These are phyloP conservation scores for Tetrapyrgos nigripes DNA, from an alignment of 1,284 basidiomycete genomes.

Conservation along the genomic window DNA sequence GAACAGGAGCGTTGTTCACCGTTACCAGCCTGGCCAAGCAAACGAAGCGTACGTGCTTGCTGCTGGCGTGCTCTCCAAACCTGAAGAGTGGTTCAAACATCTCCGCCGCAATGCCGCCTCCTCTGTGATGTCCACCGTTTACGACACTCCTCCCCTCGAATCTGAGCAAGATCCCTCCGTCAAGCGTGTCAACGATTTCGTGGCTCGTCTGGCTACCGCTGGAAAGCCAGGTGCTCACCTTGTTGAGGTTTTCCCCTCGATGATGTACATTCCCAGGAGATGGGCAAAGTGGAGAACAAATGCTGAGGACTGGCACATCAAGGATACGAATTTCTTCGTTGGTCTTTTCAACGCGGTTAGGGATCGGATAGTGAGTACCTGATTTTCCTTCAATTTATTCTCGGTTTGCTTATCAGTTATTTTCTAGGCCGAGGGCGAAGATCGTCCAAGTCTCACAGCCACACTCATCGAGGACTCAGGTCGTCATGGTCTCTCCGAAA, in stretches of 20 bases:
- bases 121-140: slow-evolving; percentile 5
- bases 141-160: slow-evolving; percentile 6
- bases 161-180: slow-evolving; percentile 8
- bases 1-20: not conserved
- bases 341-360: slow-evolving; percentile 18
- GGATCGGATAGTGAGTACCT: slow-evolving; percentile 14
- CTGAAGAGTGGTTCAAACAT: not conserved
- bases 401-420: not conserved
- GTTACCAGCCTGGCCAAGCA: not conserved
- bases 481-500: slow-evolving; percentile 16
- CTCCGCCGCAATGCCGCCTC: not conserved
- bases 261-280: slow-evolving; percentile 9
- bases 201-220: not conserved
- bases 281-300: slow-evolving; percentile 8
- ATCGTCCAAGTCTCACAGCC: slow-evolving; percentile 17
- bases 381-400: not conserved
- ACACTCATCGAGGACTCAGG: slow-evolving; percentile 18
- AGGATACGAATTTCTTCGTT: slow-evolving; percentile 23
- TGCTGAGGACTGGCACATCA: slow-evolving; percentile 17
- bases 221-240: slow-evolving; percentile 5
- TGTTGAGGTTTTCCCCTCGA: slow-evolving; percentile 13
- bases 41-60: not conserved
- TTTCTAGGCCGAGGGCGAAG: slow-evolving; percentile 19
- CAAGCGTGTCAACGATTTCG: slow-evolving; percentile 2
- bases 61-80: not conserved